phyloP scores from a whole-genome alignment of 2,329 filamentous ascomycete species.

The Chalara sp. region DNA sequence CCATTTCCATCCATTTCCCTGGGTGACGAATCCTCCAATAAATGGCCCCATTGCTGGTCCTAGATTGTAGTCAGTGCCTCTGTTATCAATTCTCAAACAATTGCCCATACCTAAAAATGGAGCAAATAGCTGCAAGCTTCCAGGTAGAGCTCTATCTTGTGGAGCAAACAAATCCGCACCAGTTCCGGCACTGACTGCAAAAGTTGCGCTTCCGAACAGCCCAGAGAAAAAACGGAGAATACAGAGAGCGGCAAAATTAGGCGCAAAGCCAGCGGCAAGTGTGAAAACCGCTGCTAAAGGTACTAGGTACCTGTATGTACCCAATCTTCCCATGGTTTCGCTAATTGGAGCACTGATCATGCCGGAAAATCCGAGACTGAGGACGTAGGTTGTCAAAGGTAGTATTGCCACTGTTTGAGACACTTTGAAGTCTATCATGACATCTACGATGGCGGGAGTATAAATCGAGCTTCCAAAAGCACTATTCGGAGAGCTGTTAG shows the following conservation, averaged over 20 bases:
- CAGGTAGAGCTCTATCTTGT: slow-evolving; percentile 4
- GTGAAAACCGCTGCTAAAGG: slow-evolving; percentile 48
- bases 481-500: slow-evolving; percentile 25
- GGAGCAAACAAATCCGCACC: slow-evolving; percentile 12
- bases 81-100: too few relatives aligned
- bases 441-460: slow-evolving; percentile 37
- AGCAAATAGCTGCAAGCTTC: slow-evolving; percentile 6
- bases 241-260: slow-evolving; percentile 42
- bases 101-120: slow-evolving; percentile 8
- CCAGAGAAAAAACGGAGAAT: slow-evolving; percentile 51
- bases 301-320: slow-evolving; percentile 41
- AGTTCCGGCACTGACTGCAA: slow-evolving; percentile 11
- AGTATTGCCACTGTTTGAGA: slow-evolving; percentile 49
- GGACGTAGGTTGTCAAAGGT: slow-evolving; percentile 49
- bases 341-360: slow-evolving; percentile 51
- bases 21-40: slow-evolving; percentile 13
- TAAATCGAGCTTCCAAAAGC: slow-evolving; percentile 49
- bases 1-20: slow-evolving; percentile 14
- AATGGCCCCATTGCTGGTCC: slow-evolving; percentile 13
- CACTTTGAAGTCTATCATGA: slow-evolving; percentile 47
- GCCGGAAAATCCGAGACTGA: slow-evolving; percentile 53
- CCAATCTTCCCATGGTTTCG: slow-evolving; percentile 48
- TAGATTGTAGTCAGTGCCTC: too few relatives aligned
- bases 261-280: slow-evolving; percentile 45
- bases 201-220: slow-evolving; percentile 28